Evolutionary conservation across 1,139 yeast species (phyloP).

Genomic region (Pichia inconspicua): DNA sequence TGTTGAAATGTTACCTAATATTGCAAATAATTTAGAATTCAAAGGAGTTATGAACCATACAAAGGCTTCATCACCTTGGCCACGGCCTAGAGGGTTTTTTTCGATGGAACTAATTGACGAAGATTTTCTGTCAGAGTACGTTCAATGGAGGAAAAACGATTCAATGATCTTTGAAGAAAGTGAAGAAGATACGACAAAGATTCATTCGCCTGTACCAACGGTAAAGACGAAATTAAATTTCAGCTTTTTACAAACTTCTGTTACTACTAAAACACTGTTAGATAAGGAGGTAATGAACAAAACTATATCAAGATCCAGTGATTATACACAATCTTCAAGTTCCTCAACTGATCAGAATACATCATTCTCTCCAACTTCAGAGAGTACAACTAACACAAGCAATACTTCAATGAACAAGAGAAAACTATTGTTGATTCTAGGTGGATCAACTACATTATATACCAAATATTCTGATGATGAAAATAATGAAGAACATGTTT

Average conservation of each 20-base stretch:
- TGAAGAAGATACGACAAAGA: background rate
- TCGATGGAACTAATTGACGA: constrained; percentile 15
- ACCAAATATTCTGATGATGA: constrained; percentile 18
- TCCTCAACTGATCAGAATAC: constrained; percentile 6
- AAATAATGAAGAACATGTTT: constrained; percentile 5
- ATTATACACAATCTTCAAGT: constrained; percentile 2
- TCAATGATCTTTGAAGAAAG: background rate
- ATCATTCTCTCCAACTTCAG: constrained; percentile 11
- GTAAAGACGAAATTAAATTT: background rate
- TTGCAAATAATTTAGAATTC: constrained; percentile 11
- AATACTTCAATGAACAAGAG: constrained; percentile 8
- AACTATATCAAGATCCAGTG: constrained; percentile 4
- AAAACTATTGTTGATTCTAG: constrained; percentile 33
- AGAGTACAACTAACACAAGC: constrained; percentile 8
- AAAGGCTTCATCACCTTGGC: constrained; percentile 21
- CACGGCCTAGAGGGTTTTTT: constrained; percentile 27
- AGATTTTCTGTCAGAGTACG: constrained; percentile 1
- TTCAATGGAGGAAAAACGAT: constrained; percentile 4
- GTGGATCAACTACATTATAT: constrained; percentile 34
- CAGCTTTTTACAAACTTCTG: background rate
- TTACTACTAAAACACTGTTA: background rate
- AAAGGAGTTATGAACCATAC: constrained; percentile 23
- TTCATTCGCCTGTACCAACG: background rate
- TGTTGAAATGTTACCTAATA: constrained; percentile 8
- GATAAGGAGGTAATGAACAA: background rate